Evolutionary conservation across 2,329 filamentous ascomycete genomes (phyloP), one percentile per base, ranked within the genome.

Genomic region (Hirsutella minnesotensis): DNA sequence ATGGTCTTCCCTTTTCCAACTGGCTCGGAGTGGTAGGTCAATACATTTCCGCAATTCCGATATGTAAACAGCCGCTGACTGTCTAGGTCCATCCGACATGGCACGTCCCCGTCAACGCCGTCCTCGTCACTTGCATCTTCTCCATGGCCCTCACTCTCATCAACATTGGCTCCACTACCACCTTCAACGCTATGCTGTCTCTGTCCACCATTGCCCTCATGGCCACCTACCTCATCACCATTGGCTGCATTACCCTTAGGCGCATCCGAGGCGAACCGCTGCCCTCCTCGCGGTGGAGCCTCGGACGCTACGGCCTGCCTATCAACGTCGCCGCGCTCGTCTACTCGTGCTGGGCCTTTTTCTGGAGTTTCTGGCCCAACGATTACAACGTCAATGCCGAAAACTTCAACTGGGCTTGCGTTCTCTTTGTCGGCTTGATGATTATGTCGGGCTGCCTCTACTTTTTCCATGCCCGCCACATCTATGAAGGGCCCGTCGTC

Each of bases 281-380:
- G 0, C 63, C 62, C 0, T 55, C 51, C 0, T 53, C 56, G 9
- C 54, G 57, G 19, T 68, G 57, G 61, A 58, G 49, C 33, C 57
- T 70, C 10, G 63, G 65, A 1, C 49, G 49, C 8, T 59, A 53
- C 35, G 65, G 66, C 0, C 48, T 67, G 2, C 47, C 55, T n/a
- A 46, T 69, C 42, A 69, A 70, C 42, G 54, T 61, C 13, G 31
- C 49, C 4, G 51, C 51, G 9, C 43, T 54, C 15, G 29, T 49
- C 2, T 54, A 54, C 37, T 45, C 50, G 7, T 46, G 31, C 42
- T 54, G 42, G 49, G 51, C 45, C 16, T 54, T 43, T 16, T 54
- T 36, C 39, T 49, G 45, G 43, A 49, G 44, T 20, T 46, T 49
- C 43, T 49, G 47, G 45, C 45, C 45, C 22, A 47, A 47, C 29